Conservation (phyloP, 768 basidiomycete species). For the Lactarius pseudohatsudake region DNA sequence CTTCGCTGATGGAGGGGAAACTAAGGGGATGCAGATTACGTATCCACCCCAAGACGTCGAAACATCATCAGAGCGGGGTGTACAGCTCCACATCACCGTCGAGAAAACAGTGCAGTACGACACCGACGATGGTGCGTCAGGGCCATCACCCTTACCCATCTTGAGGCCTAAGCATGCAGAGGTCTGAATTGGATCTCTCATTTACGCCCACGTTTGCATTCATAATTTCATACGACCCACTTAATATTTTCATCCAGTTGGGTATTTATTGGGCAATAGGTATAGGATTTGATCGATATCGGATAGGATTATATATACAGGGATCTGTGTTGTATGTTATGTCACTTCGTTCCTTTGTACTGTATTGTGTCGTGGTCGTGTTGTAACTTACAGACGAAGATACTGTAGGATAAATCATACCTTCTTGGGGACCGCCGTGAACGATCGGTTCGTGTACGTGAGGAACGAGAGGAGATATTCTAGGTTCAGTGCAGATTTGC, state of each 20-base stretch:
- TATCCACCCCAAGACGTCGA: neutral
- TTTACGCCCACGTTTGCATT: neutral
- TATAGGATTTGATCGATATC: neutral
- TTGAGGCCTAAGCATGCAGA: neutral
- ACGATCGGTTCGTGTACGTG: neutral
- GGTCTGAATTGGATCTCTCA: neutral
- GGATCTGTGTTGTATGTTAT: neutral
- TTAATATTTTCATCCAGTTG: neutral
- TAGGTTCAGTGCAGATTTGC: neutral
- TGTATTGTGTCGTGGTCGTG: neutral
- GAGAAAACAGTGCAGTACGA: slow-evolving; percentile 28
- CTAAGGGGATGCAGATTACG: slow-evolving; percentile 4
- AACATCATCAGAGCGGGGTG: neutral
- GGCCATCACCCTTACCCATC: slow-evolving; percentile 5
- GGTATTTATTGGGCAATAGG: neutral
- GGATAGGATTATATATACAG: neutral
- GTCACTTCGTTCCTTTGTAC: neutral
- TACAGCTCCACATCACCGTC: slow-evolving; percentile 26
- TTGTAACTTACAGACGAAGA: neutral
- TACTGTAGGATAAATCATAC: neutral
- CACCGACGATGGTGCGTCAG: slow-evolving; percentile 1
- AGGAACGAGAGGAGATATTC: neutral
- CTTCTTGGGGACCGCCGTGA: neutral
- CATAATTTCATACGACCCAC: neutral
- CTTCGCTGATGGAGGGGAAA: neutral